Conservation (phyloP, 2,329 filamentous ascomycete species). For the Trichoderma lentiforme region DNA sequence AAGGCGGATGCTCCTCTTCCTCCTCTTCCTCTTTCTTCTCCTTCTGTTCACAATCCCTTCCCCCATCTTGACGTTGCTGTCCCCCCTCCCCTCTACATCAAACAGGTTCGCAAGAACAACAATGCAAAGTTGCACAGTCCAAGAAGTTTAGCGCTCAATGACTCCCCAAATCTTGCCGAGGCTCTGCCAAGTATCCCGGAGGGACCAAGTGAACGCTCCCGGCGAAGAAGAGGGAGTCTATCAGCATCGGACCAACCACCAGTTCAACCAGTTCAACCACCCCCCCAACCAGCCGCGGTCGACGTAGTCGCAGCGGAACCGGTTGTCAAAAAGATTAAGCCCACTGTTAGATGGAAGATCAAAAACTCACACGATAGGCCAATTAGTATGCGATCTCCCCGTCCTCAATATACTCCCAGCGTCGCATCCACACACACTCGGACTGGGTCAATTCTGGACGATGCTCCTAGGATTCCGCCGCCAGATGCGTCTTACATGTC, state of each 20-base stretch:
- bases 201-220: constrained; percentile 41
- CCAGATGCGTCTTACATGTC: constrained; percentile 62
- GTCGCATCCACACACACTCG: constrained; percentile 44
- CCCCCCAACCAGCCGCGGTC: not conserved
- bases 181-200: constrained; percentile 51
- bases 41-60: constrained; percentile 15
- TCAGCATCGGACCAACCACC: not conserved
- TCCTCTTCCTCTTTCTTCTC: not conserved
- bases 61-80: not conserved
- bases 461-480: constrained; percentile 56
- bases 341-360: constrained; percentile 25
- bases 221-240: constrained; percentile 26
- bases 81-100: not conserved
- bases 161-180: constrained; percentile 34
- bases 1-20: constrained; percentile 9
- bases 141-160: constrained; percentile 23
- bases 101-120: constrained; percentile 21
- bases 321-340: not conserved
- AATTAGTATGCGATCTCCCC: constrained; percentile 40
- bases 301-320: not conserved
- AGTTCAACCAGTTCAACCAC: not conserved
- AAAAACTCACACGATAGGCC: constrained; percentile 40
- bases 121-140: constrained; percentile 49
- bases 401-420: constrained; percentile 52
- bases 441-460: constrained; percentile 52